phyloP scores from a whole-genome alignment of 371 early-diverging fungal species.

The Mucor plumbeus region DNA sequence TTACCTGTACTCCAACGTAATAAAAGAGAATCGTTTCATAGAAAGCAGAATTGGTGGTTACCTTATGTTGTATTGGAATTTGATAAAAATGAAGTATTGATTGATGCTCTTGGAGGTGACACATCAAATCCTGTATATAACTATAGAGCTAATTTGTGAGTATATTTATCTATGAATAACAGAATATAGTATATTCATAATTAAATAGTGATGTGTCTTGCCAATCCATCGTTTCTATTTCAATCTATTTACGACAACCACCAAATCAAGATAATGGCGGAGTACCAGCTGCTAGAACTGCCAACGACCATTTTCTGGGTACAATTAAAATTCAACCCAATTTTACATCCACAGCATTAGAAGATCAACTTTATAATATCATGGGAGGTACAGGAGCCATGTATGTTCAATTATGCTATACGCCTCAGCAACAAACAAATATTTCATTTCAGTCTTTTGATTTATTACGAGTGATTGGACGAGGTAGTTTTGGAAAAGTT shows the following conservation, averaged over 20 bases:
- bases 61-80: constrained; percentile 93
- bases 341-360: constrained; percentile 59
- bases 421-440: constrained; percentile 66
- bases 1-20: constrained; percentile 41
- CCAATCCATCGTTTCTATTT: constrained; percentile 80
- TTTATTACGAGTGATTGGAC: constrained; percentile 93
- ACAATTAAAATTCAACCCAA: constrained; percentile 70
- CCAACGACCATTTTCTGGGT: constrained; percentile 72
- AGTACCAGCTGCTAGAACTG: constrained; percentile 39
- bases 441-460: constrained; percentile 93
- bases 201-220: constrained; percentile 86
- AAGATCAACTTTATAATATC: constrained; percentile 32
- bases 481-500: constrained; percentile 97
- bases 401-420: constrained; percentile 74
- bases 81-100: constrained; percentile 92
- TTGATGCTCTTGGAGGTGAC: constrained; percentile 81
- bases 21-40: constrained; percentile 66
- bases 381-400: constrained; percentile 68
- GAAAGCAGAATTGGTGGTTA: constrained; percentile 77
- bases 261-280: constrained; percentile 40
- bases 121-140: constrained; percentile 81
- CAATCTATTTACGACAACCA: constrained; percentile 82
- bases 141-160: constrained; percentile 90
- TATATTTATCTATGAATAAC: not conserved
- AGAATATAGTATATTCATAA: not conserved